These are phyloP conservation scores for Botrytis squamosa DNA, from an alignment of 2,329 filamentous ascomycete genomes.

Conservation along the genomic window DNA sequence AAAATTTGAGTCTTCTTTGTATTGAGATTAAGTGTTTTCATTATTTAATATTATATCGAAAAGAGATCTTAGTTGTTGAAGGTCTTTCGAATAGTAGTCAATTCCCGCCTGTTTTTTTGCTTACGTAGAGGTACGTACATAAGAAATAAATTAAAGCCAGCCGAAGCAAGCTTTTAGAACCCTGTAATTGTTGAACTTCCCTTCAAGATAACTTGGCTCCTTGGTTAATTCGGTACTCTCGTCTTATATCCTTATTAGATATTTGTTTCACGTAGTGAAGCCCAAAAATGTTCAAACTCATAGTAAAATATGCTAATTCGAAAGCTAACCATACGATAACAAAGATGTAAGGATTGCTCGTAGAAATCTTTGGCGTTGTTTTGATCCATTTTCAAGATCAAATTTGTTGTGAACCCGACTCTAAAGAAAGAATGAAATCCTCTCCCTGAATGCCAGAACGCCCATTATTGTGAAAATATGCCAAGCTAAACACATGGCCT, in stretches of 20 bases:
- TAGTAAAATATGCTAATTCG: constrained; percentile 7
- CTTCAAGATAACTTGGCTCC: background rate
- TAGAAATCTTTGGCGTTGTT: background rate
- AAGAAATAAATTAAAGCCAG: background rate
- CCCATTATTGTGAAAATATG: constrained; percentile 23
- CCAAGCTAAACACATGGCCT: constrained; percentile 23
- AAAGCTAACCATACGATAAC: background rate
- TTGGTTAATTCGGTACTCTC: background rate
- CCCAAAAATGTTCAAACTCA: background rate
- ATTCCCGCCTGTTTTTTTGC: no score
- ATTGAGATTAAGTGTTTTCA: no score
- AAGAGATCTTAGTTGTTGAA: no score
- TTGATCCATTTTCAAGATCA: background rate
- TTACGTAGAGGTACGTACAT: background rate
- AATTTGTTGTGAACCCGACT: constrained; percentile 15
- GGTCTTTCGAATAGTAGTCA: no score
- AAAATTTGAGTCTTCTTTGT: no score
- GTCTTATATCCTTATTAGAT: background rate
- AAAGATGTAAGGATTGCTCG: constrained; percentile 15
- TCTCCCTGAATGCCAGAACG: constrained; percentile 24
- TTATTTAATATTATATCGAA: no score
- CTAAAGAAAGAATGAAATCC: constrained; percentile 18
- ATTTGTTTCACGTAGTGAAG: background rate
- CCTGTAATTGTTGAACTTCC: background rate
- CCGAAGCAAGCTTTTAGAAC: background rate